Conservation (phyloP, 805 yeast species). For the Yamadazyma phyllophila region DNA sequence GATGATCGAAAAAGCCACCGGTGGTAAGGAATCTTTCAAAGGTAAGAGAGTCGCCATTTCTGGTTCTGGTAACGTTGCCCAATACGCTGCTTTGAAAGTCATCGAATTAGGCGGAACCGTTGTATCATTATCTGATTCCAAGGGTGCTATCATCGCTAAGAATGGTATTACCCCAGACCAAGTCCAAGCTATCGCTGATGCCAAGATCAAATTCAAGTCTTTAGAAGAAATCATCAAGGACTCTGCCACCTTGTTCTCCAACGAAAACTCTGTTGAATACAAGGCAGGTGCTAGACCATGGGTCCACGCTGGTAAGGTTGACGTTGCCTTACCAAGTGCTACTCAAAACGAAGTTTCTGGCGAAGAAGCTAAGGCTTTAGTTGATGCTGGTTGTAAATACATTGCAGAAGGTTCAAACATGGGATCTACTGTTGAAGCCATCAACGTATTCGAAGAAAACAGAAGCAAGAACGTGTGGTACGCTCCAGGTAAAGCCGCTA, state of each 20-base stretch:
- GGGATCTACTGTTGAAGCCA: slow-evolving; percentile 99
- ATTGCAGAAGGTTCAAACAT: slow-evolving; percentile 99
- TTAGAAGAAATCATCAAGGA: slow-evolving; percentile 62
- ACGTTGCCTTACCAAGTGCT: slow-evolving; percentile 96
- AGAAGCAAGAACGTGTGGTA: slow-evolving; percentile 81
- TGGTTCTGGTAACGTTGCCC: slow-evolving; percentile 99
- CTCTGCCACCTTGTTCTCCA: slow-evolving; percentile 56
- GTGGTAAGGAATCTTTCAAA: slow-evolving; percentile 83
- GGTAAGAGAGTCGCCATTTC: slow-evolving; percentile 96
- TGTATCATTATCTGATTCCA: slow-evolving; percentile 91
- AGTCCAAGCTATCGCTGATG: slow-evolving; percentile 68
- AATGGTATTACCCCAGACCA: slow-evolving; percentile 84
- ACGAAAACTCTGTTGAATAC: slow-evolving; percentile 62
- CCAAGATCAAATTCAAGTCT: slow-evolving; percentile 75
- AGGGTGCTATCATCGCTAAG: slow-evolving; percentile 79
- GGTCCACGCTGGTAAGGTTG: slow-evolving; percentile 87
- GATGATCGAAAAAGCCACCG: slow-evolving; percentile 91
- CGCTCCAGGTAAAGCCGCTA: slow-evolving; percentile 99
- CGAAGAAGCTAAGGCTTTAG: slow-evolving; percentile 92
- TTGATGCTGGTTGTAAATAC: slow-evolving; percentile 87
- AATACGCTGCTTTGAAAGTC: slow-evolving; percentile 95
- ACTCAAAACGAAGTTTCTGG: slow-evolving; percentile 98
- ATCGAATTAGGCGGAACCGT: slow-evolving; percentile 96
- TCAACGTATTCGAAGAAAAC: slow-evolving; percentile 86
- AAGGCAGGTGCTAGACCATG: slow-evolving; percentile 95